These are phyloP conservation scores for Clonostachys sp. DNA, from an alignment of 2,329 filamentous ascomycete genomes.

Conservation along the genomic window DNA sequence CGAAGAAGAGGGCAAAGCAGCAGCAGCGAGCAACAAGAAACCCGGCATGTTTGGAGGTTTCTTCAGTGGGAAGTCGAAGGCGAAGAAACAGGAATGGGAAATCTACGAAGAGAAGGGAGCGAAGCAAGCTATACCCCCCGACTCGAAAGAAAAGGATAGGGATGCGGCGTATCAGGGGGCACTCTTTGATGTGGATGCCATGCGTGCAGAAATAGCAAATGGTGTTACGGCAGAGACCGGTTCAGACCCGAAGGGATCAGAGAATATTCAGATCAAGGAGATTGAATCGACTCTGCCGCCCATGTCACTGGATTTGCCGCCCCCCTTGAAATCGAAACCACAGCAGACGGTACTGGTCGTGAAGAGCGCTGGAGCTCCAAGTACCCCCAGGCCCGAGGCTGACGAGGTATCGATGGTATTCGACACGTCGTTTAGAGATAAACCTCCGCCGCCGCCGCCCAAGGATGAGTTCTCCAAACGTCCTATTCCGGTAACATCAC, in stretches of 20 bases:
- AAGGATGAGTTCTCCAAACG: slow-evolving; percentile 16
- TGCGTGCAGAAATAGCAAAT: slow-evolving; percentile 75
- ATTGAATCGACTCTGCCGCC: slow-evolving; percentile 84
- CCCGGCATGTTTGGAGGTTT: slow-evolving; percentile 39
- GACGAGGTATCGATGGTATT: slow-evolving; percentile 67
- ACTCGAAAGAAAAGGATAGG: slow-evolving; percentile 9
- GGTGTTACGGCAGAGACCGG: slow-evolving; percentile 64
- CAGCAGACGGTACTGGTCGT: no score
- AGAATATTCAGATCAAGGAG: slow-evolving; percentile 64
- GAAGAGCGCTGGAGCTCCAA: slow-evolving; percentile 3
- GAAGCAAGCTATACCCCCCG: background rate
- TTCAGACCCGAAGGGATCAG: slow-evolving; percentile 44
- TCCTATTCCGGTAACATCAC: slow-evolving; percentile 26
- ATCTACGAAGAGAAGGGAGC: slow-evolving; percentile 73
- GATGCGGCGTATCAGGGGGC: slow-evolving; percentile 50
- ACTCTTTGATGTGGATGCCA: slow-evolving; percentile 93
- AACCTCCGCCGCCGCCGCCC: background rate
- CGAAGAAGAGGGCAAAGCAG: slow-evolving; percentile 71
- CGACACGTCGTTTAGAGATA: slow-evolving; percentile 54
- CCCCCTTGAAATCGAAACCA: slow-evolving; percentile 16
- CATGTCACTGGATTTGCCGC: slow-evolving; percentile 68
- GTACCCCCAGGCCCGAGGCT: slow-evolving; percentile 3
- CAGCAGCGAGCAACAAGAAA: slow-evolving; percentile 21
- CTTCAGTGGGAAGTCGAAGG: slow-evolving; percentile 78
- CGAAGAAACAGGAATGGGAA: slow-evolving; percentile 86